A percentile compares a stretch with the other conserved stretches of the same genome.
These are phyloP conservation scores for Ophiostoma tasmaniense DNA, from an alignment of 2,329 filamentous ascomycete genomes.

Conservation along the genomic window DNA sequence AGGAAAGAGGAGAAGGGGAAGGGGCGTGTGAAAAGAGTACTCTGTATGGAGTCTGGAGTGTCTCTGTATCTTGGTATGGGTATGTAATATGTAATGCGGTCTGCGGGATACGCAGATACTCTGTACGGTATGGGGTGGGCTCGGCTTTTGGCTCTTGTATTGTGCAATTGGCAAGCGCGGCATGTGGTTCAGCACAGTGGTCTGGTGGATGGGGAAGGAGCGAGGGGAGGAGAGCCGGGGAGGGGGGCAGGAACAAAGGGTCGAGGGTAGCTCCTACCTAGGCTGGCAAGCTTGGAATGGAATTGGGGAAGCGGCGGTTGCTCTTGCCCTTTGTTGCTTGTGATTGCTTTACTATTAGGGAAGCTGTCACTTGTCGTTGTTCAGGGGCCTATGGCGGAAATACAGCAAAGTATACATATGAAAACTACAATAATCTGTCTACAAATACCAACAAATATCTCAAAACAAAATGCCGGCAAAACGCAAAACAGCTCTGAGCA, in stretches of 20 bases:
- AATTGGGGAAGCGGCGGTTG: background rate
- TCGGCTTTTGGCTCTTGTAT: background rate
- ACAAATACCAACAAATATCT: background rate
- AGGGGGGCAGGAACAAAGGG: background rate
- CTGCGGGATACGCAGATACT: background rate
- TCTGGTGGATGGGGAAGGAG: background rate
- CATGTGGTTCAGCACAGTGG: background rate
- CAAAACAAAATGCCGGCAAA: background rate
- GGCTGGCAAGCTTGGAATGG: background rate
- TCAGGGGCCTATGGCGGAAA: too few species aligned
- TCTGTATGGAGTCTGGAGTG: background rate
- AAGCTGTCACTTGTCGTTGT: too few species aligned
- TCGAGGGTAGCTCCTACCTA: background rate
- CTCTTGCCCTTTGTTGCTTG: background rate
- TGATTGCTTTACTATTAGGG: too few species aligned
- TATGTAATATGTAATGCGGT: background rate
- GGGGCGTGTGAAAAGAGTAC: background rate
- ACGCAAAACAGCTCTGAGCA: background rate
- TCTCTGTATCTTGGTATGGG: background rate
- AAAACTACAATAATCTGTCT: background rate
- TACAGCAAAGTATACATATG: too few species aligned
- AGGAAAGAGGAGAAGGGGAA: background rate
- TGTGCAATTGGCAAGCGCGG: background rate
- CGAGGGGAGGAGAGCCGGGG: background rate
- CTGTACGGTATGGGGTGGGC: background rate